phyloP scores from a whole-genome alignment of 257 asterid genomes.

The Nicotiana tabacum region DNA sequence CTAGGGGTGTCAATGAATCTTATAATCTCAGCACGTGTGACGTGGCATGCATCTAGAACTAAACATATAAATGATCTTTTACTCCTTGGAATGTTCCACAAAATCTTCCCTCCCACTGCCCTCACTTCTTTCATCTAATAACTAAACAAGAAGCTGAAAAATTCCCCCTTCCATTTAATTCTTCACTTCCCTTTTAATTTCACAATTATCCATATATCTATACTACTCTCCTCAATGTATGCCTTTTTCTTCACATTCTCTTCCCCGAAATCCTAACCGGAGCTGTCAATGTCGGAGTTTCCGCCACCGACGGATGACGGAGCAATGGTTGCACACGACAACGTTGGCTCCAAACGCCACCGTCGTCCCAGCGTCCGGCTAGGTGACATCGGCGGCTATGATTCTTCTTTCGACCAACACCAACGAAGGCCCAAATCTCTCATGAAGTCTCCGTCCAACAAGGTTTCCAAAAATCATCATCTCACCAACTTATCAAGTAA shows the following conservation, averaged over 20 bases:
- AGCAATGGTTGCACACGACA: not conserved
- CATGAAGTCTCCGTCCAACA: not conserved
- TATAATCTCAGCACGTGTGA: not conserved
- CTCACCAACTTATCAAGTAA: conserved; percentile 10
- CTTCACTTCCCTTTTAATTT: not conserved
- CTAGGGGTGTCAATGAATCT: too few species aligned
- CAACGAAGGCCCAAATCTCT: not conserved
- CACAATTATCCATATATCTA: not conserved
- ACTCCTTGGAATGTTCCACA: not conserved
- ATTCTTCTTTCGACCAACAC: conserved; percentile 1
- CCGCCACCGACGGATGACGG: not conserved
- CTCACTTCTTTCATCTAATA: not conserved
- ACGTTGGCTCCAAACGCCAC: conserved; percentile 13
- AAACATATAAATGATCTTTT: too few species aligned
- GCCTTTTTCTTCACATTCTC: not conserved
- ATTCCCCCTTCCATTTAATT: not conserved
- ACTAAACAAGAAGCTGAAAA: not conserved
- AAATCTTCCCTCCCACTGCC: not conserved
- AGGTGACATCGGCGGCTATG: conserved; percentile 15
- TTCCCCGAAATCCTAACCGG: not conserved
- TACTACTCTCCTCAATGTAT: not conserved
- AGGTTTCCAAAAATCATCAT: not conserved
- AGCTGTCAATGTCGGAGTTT: not conserved
- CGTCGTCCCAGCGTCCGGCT: conserved; percentile 24
- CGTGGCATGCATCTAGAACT: not conserved